phyloP scores from a whole-genome alignment of 148 eudicot genomes.

The Mesembryanthemum crystallinum region DNA sequence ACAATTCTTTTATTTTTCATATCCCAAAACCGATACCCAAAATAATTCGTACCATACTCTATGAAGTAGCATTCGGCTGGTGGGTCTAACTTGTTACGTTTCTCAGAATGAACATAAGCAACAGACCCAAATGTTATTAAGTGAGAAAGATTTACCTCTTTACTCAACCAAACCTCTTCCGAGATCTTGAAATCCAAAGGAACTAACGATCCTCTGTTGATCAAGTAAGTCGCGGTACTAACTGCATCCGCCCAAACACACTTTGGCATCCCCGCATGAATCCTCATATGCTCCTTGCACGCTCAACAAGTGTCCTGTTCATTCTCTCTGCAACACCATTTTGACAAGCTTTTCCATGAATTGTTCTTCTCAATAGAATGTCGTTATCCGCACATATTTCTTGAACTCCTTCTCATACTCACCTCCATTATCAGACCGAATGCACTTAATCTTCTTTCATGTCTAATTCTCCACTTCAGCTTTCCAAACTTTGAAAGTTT shows the following conservation, averaged over 20 bases:
- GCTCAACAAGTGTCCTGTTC: not conserved
- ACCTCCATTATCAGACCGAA: not conserved
- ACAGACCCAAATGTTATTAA: not conserved
- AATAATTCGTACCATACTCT: not conserved
- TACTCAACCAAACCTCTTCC: slow-evolving; percentile 3
- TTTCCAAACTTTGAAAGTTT: slow-evolving; percentile 7
- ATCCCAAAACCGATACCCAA: slow-evolving; percentile 1
- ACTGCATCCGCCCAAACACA: not conserved
- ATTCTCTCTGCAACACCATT: not conserved
- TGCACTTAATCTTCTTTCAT: not conserved
- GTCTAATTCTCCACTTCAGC: slow-evolving; percentile 3
- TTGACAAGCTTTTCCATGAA: not conserved
- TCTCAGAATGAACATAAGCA: not conserved
- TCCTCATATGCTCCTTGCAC: slow-evolving; percentile 6
- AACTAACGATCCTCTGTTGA: not conserved
- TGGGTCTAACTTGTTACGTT: not conserved
- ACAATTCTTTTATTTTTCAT: not conserved
- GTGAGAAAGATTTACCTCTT: not conserved
- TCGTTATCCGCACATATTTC: not conserved
- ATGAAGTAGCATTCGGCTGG: not conserved
- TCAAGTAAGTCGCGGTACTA: not conserved
- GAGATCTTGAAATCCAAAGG: not conserved
- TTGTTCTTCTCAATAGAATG: not conserved
- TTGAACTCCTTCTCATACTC: not conserved
- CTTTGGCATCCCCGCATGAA: not conserved